phyloP scores from a whole-genome alignment of 345 rosid species.

The Sisymbrium altissimum region DNA sequence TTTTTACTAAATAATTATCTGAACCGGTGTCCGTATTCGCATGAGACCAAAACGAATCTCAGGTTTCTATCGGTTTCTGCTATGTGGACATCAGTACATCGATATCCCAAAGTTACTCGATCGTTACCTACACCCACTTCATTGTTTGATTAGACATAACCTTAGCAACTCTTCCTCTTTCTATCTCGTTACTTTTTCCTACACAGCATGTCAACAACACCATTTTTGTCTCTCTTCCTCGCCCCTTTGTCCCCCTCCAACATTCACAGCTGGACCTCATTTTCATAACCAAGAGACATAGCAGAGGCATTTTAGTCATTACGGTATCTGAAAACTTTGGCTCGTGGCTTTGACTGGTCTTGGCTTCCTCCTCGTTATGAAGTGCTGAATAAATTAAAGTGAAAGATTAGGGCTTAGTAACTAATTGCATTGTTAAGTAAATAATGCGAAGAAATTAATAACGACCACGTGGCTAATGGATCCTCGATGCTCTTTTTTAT shows the following conservation, averaged over 20 bases:
- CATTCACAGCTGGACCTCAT: slow-evolving; percentile 29
- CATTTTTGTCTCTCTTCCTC: slow-evolving; percentile 23
- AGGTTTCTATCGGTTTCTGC: not conserved
- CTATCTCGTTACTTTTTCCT: slow-evolving; percentile 2
- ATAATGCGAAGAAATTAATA: not conserved
- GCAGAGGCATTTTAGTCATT: not conserved
- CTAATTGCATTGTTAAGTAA: not conserved
- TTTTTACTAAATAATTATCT: not conserved
- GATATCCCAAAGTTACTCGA: not conserved
- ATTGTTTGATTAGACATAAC: slow-evolving; percentile 22
- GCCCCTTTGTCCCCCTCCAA: slow-evolving; percentile 27
- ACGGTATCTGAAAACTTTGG: not conserved
- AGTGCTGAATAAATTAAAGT: not conserved
- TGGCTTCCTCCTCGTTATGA: slow-evolving; percentile 5
- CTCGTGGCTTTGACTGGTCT: slow-evolving; percentile 16
- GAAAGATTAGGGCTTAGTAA: not conserved
- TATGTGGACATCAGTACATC: not conserved
- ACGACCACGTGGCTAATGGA: slow-evolving; percentile 17
- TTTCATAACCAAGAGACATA: not conserved
- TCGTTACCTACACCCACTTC: not conserved
- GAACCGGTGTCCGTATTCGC: not conserved
- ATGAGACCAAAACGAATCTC: not conserved
- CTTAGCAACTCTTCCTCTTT: slow-evolving; percentile 11
- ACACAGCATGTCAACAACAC: slow-evolving; percentile 9
- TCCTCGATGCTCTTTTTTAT: not conserved